Conservation (phyloP, 2,329 filamentous ascomycete species). For the Polychaeton citri region DNA sequence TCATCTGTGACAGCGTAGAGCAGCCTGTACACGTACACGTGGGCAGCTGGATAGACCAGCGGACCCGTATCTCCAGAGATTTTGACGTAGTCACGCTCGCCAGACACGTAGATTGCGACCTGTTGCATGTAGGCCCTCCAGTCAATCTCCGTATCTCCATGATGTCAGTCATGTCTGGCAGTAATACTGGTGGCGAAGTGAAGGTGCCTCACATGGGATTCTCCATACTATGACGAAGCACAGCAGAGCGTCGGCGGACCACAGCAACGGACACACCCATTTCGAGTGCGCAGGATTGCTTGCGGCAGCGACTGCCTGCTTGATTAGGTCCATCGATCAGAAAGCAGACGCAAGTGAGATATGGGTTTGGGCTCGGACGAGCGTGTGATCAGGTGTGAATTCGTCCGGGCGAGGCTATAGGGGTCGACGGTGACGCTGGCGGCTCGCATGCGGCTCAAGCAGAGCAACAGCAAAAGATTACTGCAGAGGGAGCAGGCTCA, state of each 20-base stretch:
- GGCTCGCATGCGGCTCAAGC: no score
- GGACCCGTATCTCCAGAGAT: conserved; percentile 85
- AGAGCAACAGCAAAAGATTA: no score
- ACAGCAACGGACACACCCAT: conserved; percentile 54
- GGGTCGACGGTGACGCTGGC: no score
- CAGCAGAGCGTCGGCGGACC: conserved; percentile 57
- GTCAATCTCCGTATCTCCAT: conserved; percentile 86
- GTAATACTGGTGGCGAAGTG: not conserved
- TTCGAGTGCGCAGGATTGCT: conserved; percentile 41
- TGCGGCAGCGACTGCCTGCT: conserved; percentile 26
- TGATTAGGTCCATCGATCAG: conserved; percentile 24
- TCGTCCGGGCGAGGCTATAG: no score
- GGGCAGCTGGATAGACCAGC: conserved; percentile 84
- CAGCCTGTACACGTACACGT: conserved; percentile 78
- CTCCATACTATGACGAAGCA: conserved; percentile 66
- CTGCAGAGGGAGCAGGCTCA: no score
- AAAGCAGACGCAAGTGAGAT: no score
- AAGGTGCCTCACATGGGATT: conserved; percentile 56
- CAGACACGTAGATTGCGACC: conserved; percentile 60
- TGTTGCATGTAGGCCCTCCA: conserved; percentile 98
- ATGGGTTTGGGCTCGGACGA: no score
- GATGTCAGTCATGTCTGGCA: conserved; percentile 2
- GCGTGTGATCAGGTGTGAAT: no score
- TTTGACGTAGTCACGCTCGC: conserved; percentile 76
- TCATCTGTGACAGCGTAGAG: conserved; percentile 66